Percentiles rank a stretch among this genome's conserved stretches.
Evolutionary conservation across 2,329 filamentous ascomycete genomes (phyloP).

Genomic region (Penicillium sp.): DNA sequence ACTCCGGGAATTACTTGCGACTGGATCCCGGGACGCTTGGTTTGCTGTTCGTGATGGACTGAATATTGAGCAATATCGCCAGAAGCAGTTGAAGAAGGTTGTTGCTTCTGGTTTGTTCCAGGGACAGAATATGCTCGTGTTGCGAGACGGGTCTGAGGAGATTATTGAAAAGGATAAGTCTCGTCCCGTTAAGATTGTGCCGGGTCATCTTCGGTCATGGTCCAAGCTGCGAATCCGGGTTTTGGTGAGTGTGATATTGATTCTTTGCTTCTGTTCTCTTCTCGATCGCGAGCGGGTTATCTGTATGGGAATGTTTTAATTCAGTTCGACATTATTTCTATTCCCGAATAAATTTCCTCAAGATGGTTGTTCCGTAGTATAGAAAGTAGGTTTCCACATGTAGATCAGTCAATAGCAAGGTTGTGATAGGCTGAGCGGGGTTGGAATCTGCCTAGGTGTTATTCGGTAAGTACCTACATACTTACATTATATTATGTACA

Average conservation of each 20-base stretch:
- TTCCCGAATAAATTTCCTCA: not conserved
- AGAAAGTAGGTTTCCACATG: not conserved
- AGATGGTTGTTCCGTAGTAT: not conserved
- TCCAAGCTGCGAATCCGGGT: not conserved
- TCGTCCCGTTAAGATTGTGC: not conserved
- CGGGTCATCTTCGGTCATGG: not conserved
- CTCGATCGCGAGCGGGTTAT: not conserved
- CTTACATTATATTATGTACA: no score
- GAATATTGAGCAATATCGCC: conserved; percentile 4
- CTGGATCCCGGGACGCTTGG: conserved; percentile 31
- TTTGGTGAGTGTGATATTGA: not conserved
- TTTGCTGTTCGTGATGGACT: conserved; percentile 15
- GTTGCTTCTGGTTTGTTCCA: conserved; percentile 1
- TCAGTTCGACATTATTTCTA: not conserved
- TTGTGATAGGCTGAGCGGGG: not conserved
- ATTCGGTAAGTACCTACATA: not conserved
- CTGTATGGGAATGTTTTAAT: not conserved
- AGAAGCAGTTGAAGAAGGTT: conserved; percentile 2
- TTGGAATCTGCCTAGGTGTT: not conserved
- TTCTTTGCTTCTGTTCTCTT: not conserved
- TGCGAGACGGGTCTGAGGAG: not conserved
- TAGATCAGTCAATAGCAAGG: not conserved
- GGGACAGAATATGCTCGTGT: not conserved
- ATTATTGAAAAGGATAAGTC: not conserved
- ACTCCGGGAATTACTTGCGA: conserved; percentile 26